phyloP scores from a whole-genome alignment of 371 early-diverging fungal species.

The Syncephalastrum racemosum region DNA sequence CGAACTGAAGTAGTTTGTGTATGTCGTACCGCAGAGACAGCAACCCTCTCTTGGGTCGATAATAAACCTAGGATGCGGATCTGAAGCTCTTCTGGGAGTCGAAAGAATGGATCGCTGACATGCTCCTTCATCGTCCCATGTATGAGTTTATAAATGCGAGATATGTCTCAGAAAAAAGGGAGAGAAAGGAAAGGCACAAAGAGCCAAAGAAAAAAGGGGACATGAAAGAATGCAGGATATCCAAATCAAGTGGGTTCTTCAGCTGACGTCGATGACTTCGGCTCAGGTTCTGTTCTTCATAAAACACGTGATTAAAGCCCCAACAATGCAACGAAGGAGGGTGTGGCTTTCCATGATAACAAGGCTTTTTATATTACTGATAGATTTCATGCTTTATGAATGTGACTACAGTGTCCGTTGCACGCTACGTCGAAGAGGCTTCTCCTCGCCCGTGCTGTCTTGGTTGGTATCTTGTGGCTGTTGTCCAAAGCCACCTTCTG shows the following conservation, averaged over 20 bases:
- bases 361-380: not conserved
- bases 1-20: not conserved
- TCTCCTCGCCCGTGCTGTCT: not conserved
- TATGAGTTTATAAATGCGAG: conserved; percentile 1
- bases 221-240: conserved; percentile 1
- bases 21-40: conserved; percentile 33
- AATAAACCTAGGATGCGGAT: conserved; percentile 33
- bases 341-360: not conserved
- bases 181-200: conserved; percentile 5
- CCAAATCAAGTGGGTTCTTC: conserved; percentile 2
- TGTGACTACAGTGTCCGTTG: conserved; percentile 12
- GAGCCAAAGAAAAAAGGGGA: conserved; percentile 7
- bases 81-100: conserved; percentile 41
- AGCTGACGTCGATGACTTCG: too few species aligned
- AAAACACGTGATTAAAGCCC: not conserved
- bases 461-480: not conserved
- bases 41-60: conserved; percentile 32
- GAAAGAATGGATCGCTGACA: conserved; percentile 3
- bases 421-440: conserved; percentile 22
- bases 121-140: not conserved
- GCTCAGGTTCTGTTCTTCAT: not conserved
- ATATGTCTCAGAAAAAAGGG: conserved; percentile 1
- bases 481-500: conserved; percentile 13
- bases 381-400: not conserved
- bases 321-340: not conserved